Conservation (phyloP, 306 rosid genomes). For the Gillenia trifoliata region DNA sequence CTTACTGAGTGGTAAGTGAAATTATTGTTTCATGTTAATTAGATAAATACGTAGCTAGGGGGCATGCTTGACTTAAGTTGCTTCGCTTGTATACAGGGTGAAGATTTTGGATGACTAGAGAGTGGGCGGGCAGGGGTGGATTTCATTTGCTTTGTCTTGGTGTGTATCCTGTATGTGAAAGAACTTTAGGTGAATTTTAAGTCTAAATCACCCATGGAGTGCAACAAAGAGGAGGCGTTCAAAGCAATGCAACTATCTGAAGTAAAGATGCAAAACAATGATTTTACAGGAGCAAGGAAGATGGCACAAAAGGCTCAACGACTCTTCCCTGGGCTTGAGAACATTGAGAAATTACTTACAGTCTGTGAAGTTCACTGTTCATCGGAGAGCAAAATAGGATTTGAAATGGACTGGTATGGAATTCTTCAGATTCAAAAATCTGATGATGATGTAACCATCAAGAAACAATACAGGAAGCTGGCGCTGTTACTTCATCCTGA, state of each 20-base stretch:
- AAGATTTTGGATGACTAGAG: constrained; percentile 7
- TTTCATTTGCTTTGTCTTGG: not conserved
- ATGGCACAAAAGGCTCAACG: constrained; percentile 56
- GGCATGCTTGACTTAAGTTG: constrained; percentile 9
- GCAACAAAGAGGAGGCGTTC: constrained; percentile 87
- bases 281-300: constrained; percentile 73
- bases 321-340: constrained; percentile 65
- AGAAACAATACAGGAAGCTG: constrained; percentile 76
- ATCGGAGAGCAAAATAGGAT: constrained; percentile 47
- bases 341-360: constrained; percentile 54
- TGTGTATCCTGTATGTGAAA: constrained; percentile 5
- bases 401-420: constrained; percentile 79
- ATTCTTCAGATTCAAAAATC: constrained; percentile 54
- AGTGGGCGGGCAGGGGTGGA: not conserved
- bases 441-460: constrained; percentile 53
- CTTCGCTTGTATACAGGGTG: constrained; percentile 30
- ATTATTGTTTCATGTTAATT: not conserved
- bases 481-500: constrained; percentile 91
- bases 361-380: constrained; percentile 88
- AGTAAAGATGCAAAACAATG: constrained; percentile 47
- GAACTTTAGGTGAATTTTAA: constrained; percentile 21
- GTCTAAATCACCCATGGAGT: constrained; percentile 59
- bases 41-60: not conserved
- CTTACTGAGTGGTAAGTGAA: constrained; percentile 8
- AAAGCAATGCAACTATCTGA: constrained; percentile 75